Percentiles rank a stretch among this genome's conserved stretches.
Evolutionary conservation across 352 stramenopile species (phyloP).

Genomic region (Phytophthora macrochlamydospora): DNA sequence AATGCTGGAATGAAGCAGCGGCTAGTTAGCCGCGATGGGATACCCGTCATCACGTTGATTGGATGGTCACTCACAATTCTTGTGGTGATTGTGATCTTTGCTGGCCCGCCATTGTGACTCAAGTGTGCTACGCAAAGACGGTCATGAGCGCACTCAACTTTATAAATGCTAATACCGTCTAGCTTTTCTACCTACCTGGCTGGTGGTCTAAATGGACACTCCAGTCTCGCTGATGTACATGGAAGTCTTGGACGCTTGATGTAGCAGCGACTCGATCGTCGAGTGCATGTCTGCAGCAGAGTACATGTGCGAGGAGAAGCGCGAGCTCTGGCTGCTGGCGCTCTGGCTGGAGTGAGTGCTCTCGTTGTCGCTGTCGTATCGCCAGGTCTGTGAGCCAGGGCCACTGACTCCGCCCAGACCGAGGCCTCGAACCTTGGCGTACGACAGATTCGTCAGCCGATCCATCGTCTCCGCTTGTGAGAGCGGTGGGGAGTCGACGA

Average conservation of each 20-base stretch:
- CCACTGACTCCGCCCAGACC: constrained; percentile 31
- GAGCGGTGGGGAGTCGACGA: constrained; percentile 36
- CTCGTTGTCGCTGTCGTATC: constrained; percentile 62
- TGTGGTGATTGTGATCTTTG: background rate
- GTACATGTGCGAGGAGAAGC: constrained; percentile 51
- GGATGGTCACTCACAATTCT: no score
- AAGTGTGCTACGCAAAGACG: background rate
- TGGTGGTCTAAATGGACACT: constrained; percentile 36
- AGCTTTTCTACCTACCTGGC: background rate
- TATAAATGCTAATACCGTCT: constrained; percentile 1
- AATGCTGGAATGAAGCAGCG: background rate
- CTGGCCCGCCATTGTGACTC: no score
- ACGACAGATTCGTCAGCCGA: constrained; percentile 38
- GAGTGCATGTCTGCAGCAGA: constrained; percentile 68
- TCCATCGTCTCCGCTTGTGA: constrained; percentile 46
- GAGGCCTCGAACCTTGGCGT: constrained; percentile 43
- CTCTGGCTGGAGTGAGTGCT: constrained; percentile 55
- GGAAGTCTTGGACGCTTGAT: constrained; percentile 72
- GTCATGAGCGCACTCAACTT: background rate
- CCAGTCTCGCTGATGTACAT: constrained; percentile 55
- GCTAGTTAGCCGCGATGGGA: background rate
- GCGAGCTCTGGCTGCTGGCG: constrained; percentile 43
- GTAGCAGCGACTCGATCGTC: constrained; percentile 75
- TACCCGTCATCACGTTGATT: no score
- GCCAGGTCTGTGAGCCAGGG: constrained; percentile 40